Evolutionary conservation across 2,329 filamentous ascomycete species (phyloP), one percentile per base, ranked within the genome.

Genomic region (Aspergillus pseudonomiae): DNA sequence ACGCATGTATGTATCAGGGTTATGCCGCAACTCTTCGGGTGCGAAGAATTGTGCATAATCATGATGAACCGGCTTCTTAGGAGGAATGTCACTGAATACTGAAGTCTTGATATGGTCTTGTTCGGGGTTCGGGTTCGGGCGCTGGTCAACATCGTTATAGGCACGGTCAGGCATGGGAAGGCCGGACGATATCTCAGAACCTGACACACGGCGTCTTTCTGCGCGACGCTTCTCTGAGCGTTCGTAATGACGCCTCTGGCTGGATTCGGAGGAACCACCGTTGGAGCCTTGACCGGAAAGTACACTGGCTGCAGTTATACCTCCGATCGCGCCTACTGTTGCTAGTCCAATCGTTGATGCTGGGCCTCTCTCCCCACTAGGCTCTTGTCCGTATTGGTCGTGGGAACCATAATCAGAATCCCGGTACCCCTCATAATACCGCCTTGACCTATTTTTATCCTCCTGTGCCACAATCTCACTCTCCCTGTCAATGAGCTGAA

Each of bases 241-340:
- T 41, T 78, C 75, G 43, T 73, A 74, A 55, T 76, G 75, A 26
- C 77, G 76, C 54, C 71, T 74, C 64, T 71, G 72, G 45, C 69
- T 76, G 43, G 67, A 67, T 68, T 74, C 74, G 36, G 70, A 75
- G 6, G 65, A 62, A 43, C 70, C 71, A 36, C 76, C 74, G 30
- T 69, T 67, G 6, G 76, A 68, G 6, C 62, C 62, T 57, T 69
- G 69, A 48, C 72, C 73, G 48, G 71, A 74, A 14, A 79, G 75
- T 57, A 81, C 77, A 19, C 80, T 78, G 56, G 82, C 78, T 52
- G 79, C 81, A 45, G 82, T 77, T 28, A 78, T 79, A 46, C 82
- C 83, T 16, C 83, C 83, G 24, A 84, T 76, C 11, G 83, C 83
- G 28, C 82, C 84, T 34, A 82, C 82, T 16, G 83, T 78, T n/a